Evolutionary conservation across 2,329 filamentous ascomycete genomes (phyloP), one percentile per base, ranked within the genome.

Genomic region (Coleophoma crateriformis): DNA sequence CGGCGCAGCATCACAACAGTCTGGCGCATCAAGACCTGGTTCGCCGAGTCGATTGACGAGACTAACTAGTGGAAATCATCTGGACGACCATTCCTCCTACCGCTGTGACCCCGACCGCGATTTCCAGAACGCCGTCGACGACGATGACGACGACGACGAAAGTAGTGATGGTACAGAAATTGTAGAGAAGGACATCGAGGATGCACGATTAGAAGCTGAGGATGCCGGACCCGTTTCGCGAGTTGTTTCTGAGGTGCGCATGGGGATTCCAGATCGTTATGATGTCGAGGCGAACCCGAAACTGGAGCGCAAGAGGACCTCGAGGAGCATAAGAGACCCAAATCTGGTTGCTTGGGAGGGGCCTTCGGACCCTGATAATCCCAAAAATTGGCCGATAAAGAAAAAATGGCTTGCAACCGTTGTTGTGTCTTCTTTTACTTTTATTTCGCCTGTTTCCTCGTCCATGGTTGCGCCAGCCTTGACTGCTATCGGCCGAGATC

Each of bases 321-420:
- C 40, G 20, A 48, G 34, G 44, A 46, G 41, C 27, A 40, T 33
- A 15, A 35, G 38, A 32, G 49, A 51, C 22, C 49, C 49, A 33
- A 51, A 53, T 43, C 27, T 55, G 37, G 51, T 54, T 12, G 35
- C 3, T 13, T 57, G 54, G 54, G 44, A 55, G 11, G 54, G 54
- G 15, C 43, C 40, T 15, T 32, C 50, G 5, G 55, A 58, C 35
- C 52, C 55, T 8, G 32, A 22, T n/a, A 54, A 54, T 34, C 55
- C 54, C 11, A 48, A 48, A 22, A 54, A 58, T 34, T 58, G 54
- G 55, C 15, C 48, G 7, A 41, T n/a, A 13, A 37, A 32, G 14
- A 46, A 34, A 5, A 76, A 76, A 58, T 77, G 74, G 74, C 63
- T 64, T 0, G 68, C 72, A 1, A 77, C 74, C 1, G 60, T 70